phyloP scores from a whole-genome alignment of 164 flowering plant species.

The Magnolia officinalis region DNA sequence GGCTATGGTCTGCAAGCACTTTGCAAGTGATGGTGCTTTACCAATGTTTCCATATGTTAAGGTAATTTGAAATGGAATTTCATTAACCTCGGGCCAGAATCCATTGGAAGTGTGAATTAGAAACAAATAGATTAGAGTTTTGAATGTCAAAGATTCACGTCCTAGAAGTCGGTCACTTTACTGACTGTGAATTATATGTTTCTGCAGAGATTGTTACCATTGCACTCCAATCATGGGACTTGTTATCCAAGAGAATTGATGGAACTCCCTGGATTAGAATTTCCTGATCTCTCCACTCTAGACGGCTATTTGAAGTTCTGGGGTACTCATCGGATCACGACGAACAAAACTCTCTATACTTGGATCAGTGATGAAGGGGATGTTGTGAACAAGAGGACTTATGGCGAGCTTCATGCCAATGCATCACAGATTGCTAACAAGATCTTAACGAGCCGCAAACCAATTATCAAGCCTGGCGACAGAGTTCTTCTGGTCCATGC shows the following conservation, averaged over 20 bases:
- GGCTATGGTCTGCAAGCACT: slow-evolving; percentile 65
- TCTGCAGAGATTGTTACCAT: slow-evolving; percentile 53
- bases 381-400: slow-evolving; percentile 44
- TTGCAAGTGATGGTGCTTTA: slow-evolving; percentile 35
- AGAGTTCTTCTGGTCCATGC: slow-evolving; percentile 66
- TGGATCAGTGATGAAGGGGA: slow-evolving; percentile 69
- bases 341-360: slow-evolving; percentile 43
- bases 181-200: slow-evolving; percentile 6
- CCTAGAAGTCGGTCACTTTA: not conserved
- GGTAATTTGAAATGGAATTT: slow-evolving; percentile 27
- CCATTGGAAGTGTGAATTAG: no score
- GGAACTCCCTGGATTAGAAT: slow-evolving; percentile 46
- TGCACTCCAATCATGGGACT: slow-evolving; percentile 21
- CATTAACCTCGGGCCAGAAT: no score
- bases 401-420: slow-evolving; percentile 52
- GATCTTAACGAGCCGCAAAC: slow-evolving; percentile 50
- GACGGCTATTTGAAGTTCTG: slow-evolving; percentile 67
- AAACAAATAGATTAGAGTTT: not conserved
- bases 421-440: slow-evolving; percentile 65
- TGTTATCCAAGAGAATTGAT: slow-evolving; percentile 22
- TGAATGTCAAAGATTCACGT: no score
- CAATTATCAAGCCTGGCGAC: slow-evolving; percentile 64
- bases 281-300: slow-evolving; percentile 54
- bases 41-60: slow-evolving; percentile 63
- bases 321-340: slow-evolving; percentile 47